Evolutionary conservation across 2,329 filamentous ascomycete genomes (phyloP), one percentile per base, ranked within the genome.

Genomic region (Epicoccum sorghinum): DNA sequence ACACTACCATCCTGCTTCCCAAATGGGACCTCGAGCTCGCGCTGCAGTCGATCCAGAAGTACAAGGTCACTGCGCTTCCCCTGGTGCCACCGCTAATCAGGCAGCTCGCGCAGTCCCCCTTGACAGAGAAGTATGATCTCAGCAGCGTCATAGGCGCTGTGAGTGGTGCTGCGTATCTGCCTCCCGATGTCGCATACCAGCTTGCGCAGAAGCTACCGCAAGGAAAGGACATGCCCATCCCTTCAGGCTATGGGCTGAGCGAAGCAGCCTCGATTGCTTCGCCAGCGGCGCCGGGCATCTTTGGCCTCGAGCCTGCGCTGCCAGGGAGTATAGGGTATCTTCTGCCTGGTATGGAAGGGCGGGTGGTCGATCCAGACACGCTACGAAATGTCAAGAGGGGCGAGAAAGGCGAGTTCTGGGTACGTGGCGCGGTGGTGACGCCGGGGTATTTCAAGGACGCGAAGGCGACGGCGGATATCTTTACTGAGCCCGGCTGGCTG

Each of bases 391-490:
- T 71, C 3, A 35, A 48, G 4, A 64, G 55, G 30, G 62, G 66
- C 10, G 47, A 62, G 36, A 65, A 65, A 33, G 68, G 69, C 22
- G 69, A 70, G 45, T 40, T 71, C 6, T 72, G 69, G 68, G 65
- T 43, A 0, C 52, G 66, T 8, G 66, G 66, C 4, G 38, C 63
- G n/a, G 66, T 70, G 2, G 68, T 72, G 0, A 70, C 67, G 1
- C 67, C 66, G 2, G 69, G 69, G 6, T 71, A 70, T 35, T 71
- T 70, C 61, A 68, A 64, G 38, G 69, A 71, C 40, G 32, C 52
- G 4, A 51, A 57, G 41, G 69, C 69, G 0, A 71, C 67, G 4
- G 60, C 63, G 4, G 68, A 70, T 3, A 59, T 70, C 1, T 70
- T 71, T 24, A 44, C 63, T 4, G 65, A 70, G 47, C 54, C 60